These are phyloP conservation scores for Prinsepia uniflora DNA, from an alignment of 306 rosid species.

Conservation along the genomic window DNA sequence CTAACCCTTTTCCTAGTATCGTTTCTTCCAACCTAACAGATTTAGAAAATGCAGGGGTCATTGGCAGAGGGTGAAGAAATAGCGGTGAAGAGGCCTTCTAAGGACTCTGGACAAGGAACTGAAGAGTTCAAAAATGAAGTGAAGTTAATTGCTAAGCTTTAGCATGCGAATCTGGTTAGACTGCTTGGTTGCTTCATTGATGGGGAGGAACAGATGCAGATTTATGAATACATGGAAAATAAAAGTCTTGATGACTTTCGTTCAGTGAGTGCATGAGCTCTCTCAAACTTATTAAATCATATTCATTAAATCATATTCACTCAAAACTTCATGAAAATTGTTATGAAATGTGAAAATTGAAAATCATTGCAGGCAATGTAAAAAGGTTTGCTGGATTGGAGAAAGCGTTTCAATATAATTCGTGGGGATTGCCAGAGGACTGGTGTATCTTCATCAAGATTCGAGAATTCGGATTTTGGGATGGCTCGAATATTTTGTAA, in stretches of 20 bases:
- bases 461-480: slow-evolving; percentile 79
- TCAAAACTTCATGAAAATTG: not conserved
- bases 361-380: slow-evolving; percentile 33
- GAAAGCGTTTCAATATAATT: slow-evolving; percentile 50
- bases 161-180: slow-evolving; percentile 70
- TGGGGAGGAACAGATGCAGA: slow-evolving; percentile 52
- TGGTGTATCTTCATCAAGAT: slow-evolving; percentile 75
- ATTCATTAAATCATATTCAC: not conserved
- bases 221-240: slow-evolving; percentile 74
- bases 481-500: slow-evolving; percentile 65
- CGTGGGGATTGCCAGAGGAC: slow-evolving; percentile 76
- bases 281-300: not conserved
- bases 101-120: slow-evolving; percentile 56
- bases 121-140: slow-evolving; percentile 75
- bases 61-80: slow-evolving; percentile 53
- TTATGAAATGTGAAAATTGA: not conserved
- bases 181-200: slow-evolving; percentile 62
- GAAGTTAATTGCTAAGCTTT: slow-evolving; percentile 59
- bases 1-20: not conserved
- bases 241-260: slow-evolving; percentile 55
- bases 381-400: slow-evolving; percentile 44
- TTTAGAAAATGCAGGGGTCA: slow-evolving; percentile 40
- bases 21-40: slow-evolving; percentile 6
- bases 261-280: slow-evolving; percentile 43
- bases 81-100: slow-evolving; percentile 75